Percentiles rank a stretch among this genome's conserved stretches.
These are phyloP conservation scores for Smallanthus sonchifolius DNA, from an alignment of 129 eudicot genomes.

Conservation along the genomic window DNA sequence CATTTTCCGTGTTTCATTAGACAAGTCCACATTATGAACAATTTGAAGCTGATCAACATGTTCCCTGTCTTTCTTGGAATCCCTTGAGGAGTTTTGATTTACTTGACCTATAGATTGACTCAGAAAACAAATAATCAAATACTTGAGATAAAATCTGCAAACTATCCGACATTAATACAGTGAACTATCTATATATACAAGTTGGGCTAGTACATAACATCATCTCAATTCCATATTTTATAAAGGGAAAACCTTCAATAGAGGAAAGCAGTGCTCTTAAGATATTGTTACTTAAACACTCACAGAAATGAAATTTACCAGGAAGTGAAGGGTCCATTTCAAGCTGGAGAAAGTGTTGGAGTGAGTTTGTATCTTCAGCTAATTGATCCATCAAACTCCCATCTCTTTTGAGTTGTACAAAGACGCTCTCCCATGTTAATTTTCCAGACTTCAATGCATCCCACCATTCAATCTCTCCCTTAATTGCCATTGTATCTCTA, in stretches of 20 bases:
- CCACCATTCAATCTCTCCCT: slow-evolving; percentile 30
- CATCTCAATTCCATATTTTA: background rate
- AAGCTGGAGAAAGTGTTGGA: slow-evolving; percentile 21
- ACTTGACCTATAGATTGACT: slow-evolving; percentile 1
- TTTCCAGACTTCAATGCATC: slow-evolving; percentile 18
- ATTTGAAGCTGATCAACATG: background rate
- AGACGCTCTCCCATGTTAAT: background rate
- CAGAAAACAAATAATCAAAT: background rate
- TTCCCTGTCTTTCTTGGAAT: slow-evolving; percentile 1
- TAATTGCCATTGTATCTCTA: background rate
- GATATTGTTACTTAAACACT: background rate
- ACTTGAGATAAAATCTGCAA: background rate
- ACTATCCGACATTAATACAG: background rate
- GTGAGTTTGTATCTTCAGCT: slow-evolving; percentile 24
- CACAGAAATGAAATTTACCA: slow-evolving; percentile 5
- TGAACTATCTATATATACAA: background rate
- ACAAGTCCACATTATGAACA: background rate
- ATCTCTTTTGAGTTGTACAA: slow-evolving; percentile 20
- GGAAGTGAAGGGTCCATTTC: background rate
- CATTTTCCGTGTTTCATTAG: background rate
- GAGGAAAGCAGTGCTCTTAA: background rate
- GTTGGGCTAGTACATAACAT: background rate
- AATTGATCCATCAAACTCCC: slow-evolving; percentile 26
- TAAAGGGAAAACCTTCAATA: background rate
- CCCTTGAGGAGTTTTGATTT: slow-evolving; percentile 6